Evolutionary conservation across 345 rosid genomes (phyloP), one percentile per base, ranked within the genome.

Genomic region (Stellera chamaejasme): DNA sequence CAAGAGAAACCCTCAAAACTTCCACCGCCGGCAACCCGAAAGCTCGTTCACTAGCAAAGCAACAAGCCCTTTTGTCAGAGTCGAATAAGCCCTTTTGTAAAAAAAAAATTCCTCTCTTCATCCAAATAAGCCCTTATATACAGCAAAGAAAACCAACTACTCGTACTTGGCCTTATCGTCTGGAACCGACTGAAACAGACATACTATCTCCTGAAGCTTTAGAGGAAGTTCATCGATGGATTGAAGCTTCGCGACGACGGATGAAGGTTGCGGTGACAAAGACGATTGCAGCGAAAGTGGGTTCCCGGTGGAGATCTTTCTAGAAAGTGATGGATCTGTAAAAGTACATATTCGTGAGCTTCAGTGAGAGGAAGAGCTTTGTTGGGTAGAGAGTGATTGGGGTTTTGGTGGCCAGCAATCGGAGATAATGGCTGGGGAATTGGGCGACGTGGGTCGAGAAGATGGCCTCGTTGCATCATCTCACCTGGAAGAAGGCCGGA

Each of bases 101-200:
- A 90, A 11, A 79, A 71, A 43, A 83, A 97, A 53, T 87, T 87
- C 43, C 66, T 60, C 9, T 80, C 75, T 0, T 48, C 54, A 54
- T 90, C 96, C 7, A 87, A 68, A 65, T 66, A 87, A 44, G 96
- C 99, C 78, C 97, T 77, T 13, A 94, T 95, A 97, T 97, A 94
- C 6, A 90, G 96, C 78, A 85, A 96, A 25, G 97, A 91, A 88
- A 12, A 85, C 51, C 9, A 91, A 83, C 77, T 88, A 95, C 82
- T 83, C 79, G 79, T 85, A 91, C 71, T 83, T 91, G 52, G 88
- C 81, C 65, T 71, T 85, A 0, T 92, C 79, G 4, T 85, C 86
- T 23, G 78, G 71, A 1, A 85, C 97, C 16, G 96, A 83, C 63
- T 90, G 99, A 69, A 94, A 94, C 6, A 83, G 85, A 52, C 68